Evolutionary conservation across 208 protist species (phyloP), one percentile per base, ranked within the genome.

Genomic region (Trypanosomatidae sp.): DNA sequence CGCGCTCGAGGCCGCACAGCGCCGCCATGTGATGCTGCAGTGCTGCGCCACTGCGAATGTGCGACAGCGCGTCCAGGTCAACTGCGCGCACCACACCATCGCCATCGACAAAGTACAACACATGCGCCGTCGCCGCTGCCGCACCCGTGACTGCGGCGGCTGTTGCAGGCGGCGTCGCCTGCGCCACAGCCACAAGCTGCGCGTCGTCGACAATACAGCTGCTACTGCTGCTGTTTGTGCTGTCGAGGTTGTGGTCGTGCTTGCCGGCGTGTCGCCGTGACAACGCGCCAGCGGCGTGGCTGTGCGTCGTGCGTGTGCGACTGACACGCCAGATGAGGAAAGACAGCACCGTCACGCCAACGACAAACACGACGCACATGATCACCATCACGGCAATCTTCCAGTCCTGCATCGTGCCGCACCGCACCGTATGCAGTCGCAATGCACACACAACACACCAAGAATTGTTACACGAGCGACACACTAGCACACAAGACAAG

Each of bases 31-130:
- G 32, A 4, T 20, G 24, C 42, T 56, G 50, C 22, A 78, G 48
- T 10, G 45, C 54, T 26, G 8, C 21, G 16, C 55, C 64, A 23
- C 54, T 41, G 1, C 18, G 55, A 23, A 72, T 58, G 23, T 13
- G 3, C 23, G n/a, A n/a, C n/a, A n/a, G n/a, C n/a, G n/a, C n/a
- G 8, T 61, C 53, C 28, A 86, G 57, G 44, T 81, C 49, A 3
- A 86, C 7, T 35, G 53, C 47, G 4, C 56, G 50, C 26, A 63
- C 49, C 19, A 55, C 53, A 0, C 45, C 54, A 21, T 60, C 38
- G 7, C 71, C 48, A 32, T 86, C 71, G n/a, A 80, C 28, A 43
- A 75, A 81, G 45, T 78, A 66, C 5, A 86, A 40, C 19, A 62
- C 22, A n/a, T 39, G 13, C 18, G 35, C 35, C n/a, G n/a, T n/a